phyloP scores from a whole-genome alignment of 805 yeast genomes.

The Saccharomycopsis sp. region DNA sequence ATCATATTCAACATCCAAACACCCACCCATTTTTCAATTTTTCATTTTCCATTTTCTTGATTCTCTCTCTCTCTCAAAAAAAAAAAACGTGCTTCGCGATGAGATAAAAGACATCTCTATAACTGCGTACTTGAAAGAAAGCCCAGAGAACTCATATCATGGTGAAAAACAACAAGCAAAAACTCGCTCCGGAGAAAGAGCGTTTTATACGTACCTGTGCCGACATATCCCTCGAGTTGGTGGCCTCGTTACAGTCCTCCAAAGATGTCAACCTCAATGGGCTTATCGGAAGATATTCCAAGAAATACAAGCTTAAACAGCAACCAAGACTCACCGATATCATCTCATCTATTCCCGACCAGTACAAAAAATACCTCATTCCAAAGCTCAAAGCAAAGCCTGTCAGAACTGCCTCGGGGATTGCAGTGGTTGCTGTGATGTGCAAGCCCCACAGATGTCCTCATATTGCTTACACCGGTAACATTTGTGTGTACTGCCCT shows the following conservation, averaged over 20 bases:
- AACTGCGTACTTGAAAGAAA: too few species aligned
- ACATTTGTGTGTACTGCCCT: slow-evolving; percentile 96
- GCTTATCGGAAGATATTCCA: slow-evolving; percentile 71
- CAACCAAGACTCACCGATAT: slow-evolving; percentile 95
- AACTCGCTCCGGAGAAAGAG: slow-evolving; percentile 83
- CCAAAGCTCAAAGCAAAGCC: slow-evolving; percentile 98
- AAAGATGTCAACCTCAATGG: slow-evolving; percentile 87
- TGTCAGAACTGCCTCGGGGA: slow-evolving; percentile 96
- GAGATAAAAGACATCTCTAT: too few species aligned
- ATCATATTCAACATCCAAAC: too few species aligned
- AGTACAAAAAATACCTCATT: slow-evolving; percentile 78
- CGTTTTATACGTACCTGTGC: slow-evolving; percentile 88
- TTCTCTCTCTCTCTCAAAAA: too few species aligned
- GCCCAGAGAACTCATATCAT: too few species aligned
- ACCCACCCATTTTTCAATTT: too few species aligned
- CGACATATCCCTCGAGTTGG: slow-evolving; percentile 80
- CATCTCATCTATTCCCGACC: slow-evolving; percentile 91
- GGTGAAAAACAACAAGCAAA: slow-evolving; percentile 20
- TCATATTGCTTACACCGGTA: slow-evolving; percentile 97
- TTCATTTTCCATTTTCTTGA: too few species aligned
- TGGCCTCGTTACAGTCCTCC: slow-evolving; percentile 61
- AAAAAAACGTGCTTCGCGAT: too few species aligned
- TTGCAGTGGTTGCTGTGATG: slow-evolving; percentile 99
- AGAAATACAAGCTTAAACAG: slow-evolving; percentile 81
- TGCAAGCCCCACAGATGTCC: slow-evolving; percentile 99